Percentiles rank a stretch among this genome's conserved stretches.
Evolutionary conservation across 768 basidiomycete species (phyloP).

Genomic region (Obba rivulosa): DNA sequence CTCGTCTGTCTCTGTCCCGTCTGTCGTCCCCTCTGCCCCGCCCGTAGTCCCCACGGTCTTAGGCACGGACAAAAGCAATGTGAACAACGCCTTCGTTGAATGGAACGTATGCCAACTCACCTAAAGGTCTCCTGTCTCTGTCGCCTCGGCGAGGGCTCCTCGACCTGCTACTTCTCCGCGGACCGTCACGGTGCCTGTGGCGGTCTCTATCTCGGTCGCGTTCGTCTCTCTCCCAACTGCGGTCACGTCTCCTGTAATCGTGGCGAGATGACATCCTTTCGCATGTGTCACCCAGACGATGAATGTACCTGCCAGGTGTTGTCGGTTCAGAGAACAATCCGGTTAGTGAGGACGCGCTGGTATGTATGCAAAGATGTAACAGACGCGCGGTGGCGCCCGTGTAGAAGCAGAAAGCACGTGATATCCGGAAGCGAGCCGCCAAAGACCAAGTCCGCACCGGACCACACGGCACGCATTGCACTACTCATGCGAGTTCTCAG

Average conservation of each 20-base stretch:
- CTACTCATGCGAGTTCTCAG: too few relatives aligned
- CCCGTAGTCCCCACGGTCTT: constrained; percentile 12
- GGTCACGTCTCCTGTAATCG: constrained; percentile 26
- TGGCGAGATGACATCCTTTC: constrained; percentile 26
- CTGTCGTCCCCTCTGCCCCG: constrained; percentile 11
- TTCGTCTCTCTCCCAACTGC: constrained; percentile 23
- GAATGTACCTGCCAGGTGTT: too few relatives aligned
- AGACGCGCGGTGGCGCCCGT: too few relatives aligned
- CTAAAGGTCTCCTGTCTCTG: constrained; percentile 11
- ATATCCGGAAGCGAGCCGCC: too few relatives aligned
- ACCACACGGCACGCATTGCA: too few relatives aligned
- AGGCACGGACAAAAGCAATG: not conserved
- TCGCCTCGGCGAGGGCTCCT: constrained; percentile 15
- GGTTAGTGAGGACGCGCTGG: too few relatives aligned
- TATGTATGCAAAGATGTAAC: too few relatives aligned
- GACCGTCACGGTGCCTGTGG: too few relatives aligned
- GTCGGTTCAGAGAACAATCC: too few relatives aligned
- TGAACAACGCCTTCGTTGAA: not conserved
- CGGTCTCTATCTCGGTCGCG: constrained; percentile 1
- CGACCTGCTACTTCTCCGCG: constrained; percentile 17
- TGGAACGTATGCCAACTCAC: not conserved
- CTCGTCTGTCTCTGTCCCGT: constrained; percentile 13
- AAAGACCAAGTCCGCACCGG: too few relatives aligned
- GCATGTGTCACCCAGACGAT: too few relatives aligned
- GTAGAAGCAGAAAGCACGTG: too few relatives aligned